Conservation (phyloP, 768 basidiomycete genomes). For the Scleroderma bovista region DNA sequence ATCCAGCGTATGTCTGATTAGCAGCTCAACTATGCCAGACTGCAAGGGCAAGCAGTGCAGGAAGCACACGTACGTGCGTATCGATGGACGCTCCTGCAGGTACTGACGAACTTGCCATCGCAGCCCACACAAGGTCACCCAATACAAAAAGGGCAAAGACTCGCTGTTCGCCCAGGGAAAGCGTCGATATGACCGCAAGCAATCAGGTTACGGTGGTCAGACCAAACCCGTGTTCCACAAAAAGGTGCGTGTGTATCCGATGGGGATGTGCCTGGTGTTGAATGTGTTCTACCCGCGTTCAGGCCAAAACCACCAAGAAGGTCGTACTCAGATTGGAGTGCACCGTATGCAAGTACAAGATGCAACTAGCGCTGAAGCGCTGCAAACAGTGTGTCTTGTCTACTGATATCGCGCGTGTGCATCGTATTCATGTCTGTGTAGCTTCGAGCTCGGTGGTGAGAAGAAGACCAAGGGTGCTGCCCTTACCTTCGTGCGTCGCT, state of each 20-base stretch:
- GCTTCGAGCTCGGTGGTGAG: constrained; percentile 99
- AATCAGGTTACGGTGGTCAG: constrained; percentile 99
- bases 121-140: constrained; percentile 98
- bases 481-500: constrained; percentile 88
- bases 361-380: constrained; percentile 93
- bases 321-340: constrained; percentile 97
- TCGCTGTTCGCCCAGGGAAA: constrained; percentile 98
- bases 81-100: not conserved
- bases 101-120: constrained; percentile 2
- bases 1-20: constrained; percentile 1
- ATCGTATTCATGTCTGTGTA: constrained; percentile 22
- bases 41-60: constrained; percentile 97
- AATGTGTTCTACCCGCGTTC: constrained; percentile 1
- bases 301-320: constrained; percentile 99
- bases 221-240: constrained; percentile 99
- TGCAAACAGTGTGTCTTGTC: constrained; percentile 88
- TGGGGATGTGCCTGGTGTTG: constrained; percentile 1
- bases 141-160: constrained; percentile 99
- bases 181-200: constrained; percentile 99
- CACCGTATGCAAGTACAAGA: constrained; percentile 98
- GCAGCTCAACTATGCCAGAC: constrained; percentile 36
- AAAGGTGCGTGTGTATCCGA: constrained; percentile 57
- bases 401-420: not conserved
- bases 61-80: constrained; percentile 85
- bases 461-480: constrained; percentile 99